These are phyloP conservation scores for Aspergillus baeticus DNA, from an alignment of 495 filamentous ascomycete species.

Conservation along the genomic window DNA sequence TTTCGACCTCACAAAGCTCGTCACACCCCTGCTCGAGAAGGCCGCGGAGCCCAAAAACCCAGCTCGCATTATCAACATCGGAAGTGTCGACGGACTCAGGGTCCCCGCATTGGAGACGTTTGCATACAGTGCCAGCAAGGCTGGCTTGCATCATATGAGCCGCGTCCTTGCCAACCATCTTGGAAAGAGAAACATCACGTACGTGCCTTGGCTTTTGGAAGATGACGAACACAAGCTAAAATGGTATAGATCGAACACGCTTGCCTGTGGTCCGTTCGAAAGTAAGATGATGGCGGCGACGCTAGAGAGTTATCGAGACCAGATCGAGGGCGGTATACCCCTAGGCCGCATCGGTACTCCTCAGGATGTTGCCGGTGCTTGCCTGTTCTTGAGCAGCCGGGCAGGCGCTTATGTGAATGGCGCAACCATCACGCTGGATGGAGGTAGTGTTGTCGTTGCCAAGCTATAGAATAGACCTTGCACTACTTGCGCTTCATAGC, in stretches of 20 bases:
- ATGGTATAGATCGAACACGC: slow-evolving; percentile 51
- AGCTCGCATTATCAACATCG: slow-evolving; percentile 72
- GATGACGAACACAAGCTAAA: slow-evolving; percentile 1
- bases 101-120: slow-evolving; percentile 72
- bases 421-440: slow-evolving; percentile 72
- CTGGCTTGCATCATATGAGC: slow-evolving; percentile 69
- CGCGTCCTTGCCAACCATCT: slow-evolving; percentile 71
- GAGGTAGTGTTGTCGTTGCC: slow-evolving; percentile 54
- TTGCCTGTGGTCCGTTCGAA: slow-evolving; percentile 79
- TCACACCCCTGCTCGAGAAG: slow-evolving; percentile 69
- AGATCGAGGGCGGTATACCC: slow-evolving; percentile 64
- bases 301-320: slow-evolving; percentile 57
- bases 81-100: slow-evolving; percentile 66
- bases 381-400: slow-evolving; percentile 68
- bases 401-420: slow-evolving; percentile 77
- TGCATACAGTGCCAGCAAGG: slow-evolving; percentile 73
- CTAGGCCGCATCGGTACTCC: slow-evolving; percentile 68
- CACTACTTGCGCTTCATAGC: neutral
- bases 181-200: slow-evolving; percentile 69
- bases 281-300: slow-evolving; percentile 83
- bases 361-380: slow-evolving; percentile 73
- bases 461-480: slow-evolving; percentile 46
- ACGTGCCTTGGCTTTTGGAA: slow-evolving; percentile 14
- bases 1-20: slow-evolving; percentile 72
- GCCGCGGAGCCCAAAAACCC: slow-evolving; percentile 47